These are phyloP conservation scores for Verticillium isaacii DNA, from an alignment of 2,329 filamentous ascomycete genomes.

Conservation along the genomic window DNA sequence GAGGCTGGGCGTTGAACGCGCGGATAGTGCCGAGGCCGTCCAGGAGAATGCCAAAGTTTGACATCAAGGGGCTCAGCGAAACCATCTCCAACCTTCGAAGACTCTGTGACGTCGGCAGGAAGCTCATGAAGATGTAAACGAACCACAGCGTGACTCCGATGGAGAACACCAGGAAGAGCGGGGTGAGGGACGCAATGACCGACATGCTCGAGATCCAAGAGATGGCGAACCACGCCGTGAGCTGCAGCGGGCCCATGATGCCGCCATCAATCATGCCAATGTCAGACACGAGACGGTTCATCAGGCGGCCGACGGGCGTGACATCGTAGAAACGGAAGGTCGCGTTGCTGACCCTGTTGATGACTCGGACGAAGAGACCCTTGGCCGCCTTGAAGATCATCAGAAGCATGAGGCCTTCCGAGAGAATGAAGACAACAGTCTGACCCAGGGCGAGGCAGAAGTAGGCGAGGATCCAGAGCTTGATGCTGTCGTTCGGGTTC, in stretches of 20 bases:
- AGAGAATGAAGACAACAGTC: slow-evolving; percentile 54
- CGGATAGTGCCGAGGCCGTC: slow-evolving; percentile 84
- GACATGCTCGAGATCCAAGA: slow-evolving; percentile 68
- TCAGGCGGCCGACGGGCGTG: slow-evolving; percentile 81
- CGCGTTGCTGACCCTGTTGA: slow-evolving; percentile 69
- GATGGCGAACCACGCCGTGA: slow-evolving; percentile 65
- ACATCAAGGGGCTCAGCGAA: slow-evolving; percentile 81
- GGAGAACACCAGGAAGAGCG: slow-evolving; percentile 70
- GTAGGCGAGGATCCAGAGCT: slow-evolving; percentile 71
- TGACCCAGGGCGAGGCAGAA: slow-evolving; percentile 59
- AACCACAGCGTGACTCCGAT: slow-evolving; percentile 63
- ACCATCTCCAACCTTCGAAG: slow-evolving; percentile 84
- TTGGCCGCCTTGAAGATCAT: slow-evolving; percentile 77
- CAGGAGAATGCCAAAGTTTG: slow-evolving; percentile 84
- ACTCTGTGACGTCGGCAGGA: slow-evolving; percentile 78
- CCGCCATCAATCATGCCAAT: slow-evolving; percentile 86
- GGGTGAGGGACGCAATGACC: slow-evolving; percentile 77
- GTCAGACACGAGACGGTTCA: slow-evolving; percentile 88
- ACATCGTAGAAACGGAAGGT: slow-evolving; percentile 90
- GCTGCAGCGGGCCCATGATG: slow-evolving; percentile 70
- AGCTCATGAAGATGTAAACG: slow-evolving; percentile 68
- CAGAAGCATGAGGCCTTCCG: slow-evolving; percentile 65
- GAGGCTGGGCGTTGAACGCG: slow-evolving; percentile 71
- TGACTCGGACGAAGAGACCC: slow-evolving; percentile 66
- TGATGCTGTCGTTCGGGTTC: slow-evolving; percentile 59